These are phyloP conservation scores for Rhizomucor pusillus DNA, from an alignment of 371 early-diverging fungal genomes.

Conservation along the genomic window DNA sequence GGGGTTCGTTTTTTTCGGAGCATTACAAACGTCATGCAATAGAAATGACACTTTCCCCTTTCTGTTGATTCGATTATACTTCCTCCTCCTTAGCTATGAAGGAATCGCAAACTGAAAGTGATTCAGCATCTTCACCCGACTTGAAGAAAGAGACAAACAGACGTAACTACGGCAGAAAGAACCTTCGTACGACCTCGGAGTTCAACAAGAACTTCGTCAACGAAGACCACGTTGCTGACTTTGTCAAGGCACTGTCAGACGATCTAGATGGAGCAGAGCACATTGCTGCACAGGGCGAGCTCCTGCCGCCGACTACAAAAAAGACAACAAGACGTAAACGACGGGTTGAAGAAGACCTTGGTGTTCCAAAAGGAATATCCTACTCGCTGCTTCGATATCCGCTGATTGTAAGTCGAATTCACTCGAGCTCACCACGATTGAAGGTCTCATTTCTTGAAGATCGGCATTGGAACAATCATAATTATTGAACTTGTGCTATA, in stretches of 20 bases:
- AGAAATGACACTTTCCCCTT: too few relatives aligned
- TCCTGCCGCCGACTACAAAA: constrained; percentile 33
- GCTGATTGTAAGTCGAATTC: constrained; percentile 48
- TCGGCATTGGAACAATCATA: constrained; percentile 59
- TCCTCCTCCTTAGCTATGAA: too few relatives aligned
- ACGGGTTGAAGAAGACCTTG: constrained; percentile 23
- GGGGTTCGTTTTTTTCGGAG: too few relatives aligned
- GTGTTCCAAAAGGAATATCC: constrained; percentile 43
- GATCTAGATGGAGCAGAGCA: constrained; percentile 46
- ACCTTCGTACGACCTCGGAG: too few relatives aligned
- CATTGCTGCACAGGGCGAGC: constrained; percentile 50
- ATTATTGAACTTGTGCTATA: constrained; percentile 69
- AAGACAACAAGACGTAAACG: constrained; percentile 24
- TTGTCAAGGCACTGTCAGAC: constrained; percentile 45
- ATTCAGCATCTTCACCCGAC: too few relatives aligned
- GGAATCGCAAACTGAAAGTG: too few relatives aligned
- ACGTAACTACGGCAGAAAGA: too few relatives aligned
- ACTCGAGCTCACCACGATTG: neutral
- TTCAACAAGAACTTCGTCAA: constrained; percentile 43
- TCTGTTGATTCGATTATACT: too few relatives aligned
- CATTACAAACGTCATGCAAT: too few relatives aligned
- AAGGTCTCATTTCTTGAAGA: constrained; percentile 34
- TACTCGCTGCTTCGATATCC: constrained; percentile 61
- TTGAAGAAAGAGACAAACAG: too few relatives aligned
- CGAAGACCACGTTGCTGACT: constrained; percentile 50